These are phyloP conservation scores for Plasmodium gallinaceum DNA, from an alignment of 169 alveolate species.

Conservation along the genomic window DNA sequence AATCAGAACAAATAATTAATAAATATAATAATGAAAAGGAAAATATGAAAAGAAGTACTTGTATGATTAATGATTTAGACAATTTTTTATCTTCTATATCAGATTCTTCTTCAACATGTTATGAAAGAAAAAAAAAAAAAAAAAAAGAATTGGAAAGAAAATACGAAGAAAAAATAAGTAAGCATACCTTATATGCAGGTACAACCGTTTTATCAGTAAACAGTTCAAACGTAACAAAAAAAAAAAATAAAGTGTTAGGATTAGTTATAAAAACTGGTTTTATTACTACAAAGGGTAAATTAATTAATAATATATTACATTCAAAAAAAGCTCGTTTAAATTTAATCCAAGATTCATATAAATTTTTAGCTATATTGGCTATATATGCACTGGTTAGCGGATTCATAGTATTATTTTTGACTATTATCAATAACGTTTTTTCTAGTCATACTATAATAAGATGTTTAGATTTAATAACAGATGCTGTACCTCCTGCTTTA, in stretches of 20 bases:
- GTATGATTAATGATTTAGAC: too few relatives aligned
- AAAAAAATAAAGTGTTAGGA: conserved; percentile 10
- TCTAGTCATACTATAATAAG: conserved; percentile 48
- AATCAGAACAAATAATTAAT: too few relatives aligned
- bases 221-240: not conserved
- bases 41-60: too few relatives aligned
- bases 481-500: conserved; percentile 93
- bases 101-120: too few relatives aligned
- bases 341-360: conserved; percentile 83
- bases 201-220: conserved; percentile 75
- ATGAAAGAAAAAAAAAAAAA: too few relatives aligned
- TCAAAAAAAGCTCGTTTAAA: conserved; percentile 83
- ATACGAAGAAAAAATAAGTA: conserved; percentile 32
- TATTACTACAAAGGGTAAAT: conserved; percentile 88
- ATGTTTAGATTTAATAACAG: conserved; percentile 13
- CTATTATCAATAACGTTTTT: conserved; percentile 18
- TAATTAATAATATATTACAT: conserved; percentile 87
- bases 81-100: too few relatives aligned
- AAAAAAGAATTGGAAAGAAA: too few relatives aligned
- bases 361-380: conserved; percentile 85
- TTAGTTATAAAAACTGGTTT: conserved; percentile 84
- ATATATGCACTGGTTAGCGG: conserved; percentile 85
- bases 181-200: conserved; percentile 81
- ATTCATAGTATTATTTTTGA: not conserved
- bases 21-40: too few relatives aligned